Conservation (phyloP, 2,329 filamentous ascomycete genomes). For the Diaporthe ampelina region DNA sequence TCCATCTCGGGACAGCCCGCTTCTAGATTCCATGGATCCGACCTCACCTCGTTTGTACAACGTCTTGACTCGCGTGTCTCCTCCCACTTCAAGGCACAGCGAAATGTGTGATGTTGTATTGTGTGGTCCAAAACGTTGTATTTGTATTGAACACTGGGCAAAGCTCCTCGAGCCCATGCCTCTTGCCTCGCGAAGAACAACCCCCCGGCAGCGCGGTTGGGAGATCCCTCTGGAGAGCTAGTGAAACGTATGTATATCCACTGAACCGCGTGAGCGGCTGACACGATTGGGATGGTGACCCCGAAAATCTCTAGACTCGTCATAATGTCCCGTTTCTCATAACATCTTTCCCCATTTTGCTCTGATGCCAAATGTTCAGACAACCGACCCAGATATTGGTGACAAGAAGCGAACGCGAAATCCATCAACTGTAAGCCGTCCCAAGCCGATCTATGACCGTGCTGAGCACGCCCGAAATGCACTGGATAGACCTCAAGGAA, state of each 20-base stretch:
- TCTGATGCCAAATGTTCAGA: slow-evolving; percentile 26
- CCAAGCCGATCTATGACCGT: slow-evolving; percentile 28
- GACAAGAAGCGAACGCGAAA: slow-evolving; percentile 32
- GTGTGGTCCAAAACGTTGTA: slow-evolving; percentile 22
- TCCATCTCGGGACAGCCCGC: background rate
- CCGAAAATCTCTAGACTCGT: slow-evolving; percentile 36
- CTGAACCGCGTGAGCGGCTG: slow-evolving; percentile 33
- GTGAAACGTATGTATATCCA: slow-evolving; percentile 40
- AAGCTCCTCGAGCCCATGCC: slow-evolving; percentile 14
- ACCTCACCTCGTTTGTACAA: background rate
- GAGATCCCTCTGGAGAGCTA: slow-evolving; percentile 1
- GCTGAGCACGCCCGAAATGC: background rate
- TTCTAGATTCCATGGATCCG: no score
- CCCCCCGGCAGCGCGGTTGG: background rate
- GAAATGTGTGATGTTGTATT: background rate
- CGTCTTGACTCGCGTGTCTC: background rate
- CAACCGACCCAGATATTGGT: slow-evolving; percentile 23
- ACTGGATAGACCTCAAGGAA: background rate
- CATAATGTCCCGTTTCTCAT: slow-evolving; percentile 35
- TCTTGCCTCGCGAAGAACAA: slow-evolving; percentile 9
- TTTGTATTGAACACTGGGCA: slow-evolving; percentile 23
- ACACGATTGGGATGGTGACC: slow-evolving; percentile 37
- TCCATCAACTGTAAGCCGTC: slow-evolving; percentile 22
- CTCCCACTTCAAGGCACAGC: background rate
- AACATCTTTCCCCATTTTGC: slow-evolving; percentile 25